Evolutionary conservation across 1,284 basidiomycete species (phyloP), one percentile per base, ranked within the genome.

Genomic region (Chondrostereum purpureum): DNA sequence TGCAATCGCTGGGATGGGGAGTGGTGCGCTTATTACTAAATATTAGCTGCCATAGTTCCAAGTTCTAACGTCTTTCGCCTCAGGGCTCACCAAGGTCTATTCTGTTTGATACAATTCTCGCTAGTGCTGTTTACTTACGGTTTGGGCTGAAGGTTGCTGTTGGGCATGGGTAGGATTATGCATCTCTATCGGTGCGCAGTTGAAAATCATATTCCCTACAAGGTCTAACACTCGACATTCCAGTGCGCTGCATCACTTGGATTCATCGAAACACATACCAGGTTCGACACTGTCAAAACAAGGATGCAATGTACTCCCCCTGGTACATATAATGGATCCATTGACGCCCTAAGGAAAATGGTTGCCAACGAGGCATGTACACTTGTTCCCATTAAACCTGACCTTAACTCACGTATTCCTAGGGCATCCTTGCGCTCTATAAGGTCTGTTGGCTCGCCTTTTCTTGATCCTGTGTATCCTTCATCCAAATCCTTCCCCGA

Each of bases 281-380:
- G 78, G 3, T 83, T 85, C 58, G 83, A 87, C 57, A 87, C 82
- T 12, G 73, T 89, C 56, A 88, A 89, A 60, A 83, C 83, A 2
- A 77, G 85, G 14, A 61, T 89, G 57, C 87, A 85, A 61, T 87
- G 83, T 56, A 73, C 78, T 12, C 78, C 82, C n/a, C 67, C 74
- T n/a, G 82, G 80, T 34, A 78, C 78, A 12, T 87, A 87, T 59
- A 66, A 64, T 18, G 77, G 81, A 18, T 81, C 85, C 2, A 53
- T 86, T 12, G 83, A 88, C 53, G 83, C 81, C 48, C 63, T 89
- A 19, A 56, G 69, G 34, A 75, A 77, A 51, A 80, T 80, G 4
- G 62, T 88, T 11, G 69, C 74, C 42, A 77, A 78, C 34, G 87
- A 90, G 72, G 83, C 76, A 55, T 36, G 62, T 55, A 43, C 19